These are phyloP conservation scores for Zancudomyces culisetae DNA, from an alignment of 371 early-diverging fungal species.

Conservation along the genomic window DNA sequence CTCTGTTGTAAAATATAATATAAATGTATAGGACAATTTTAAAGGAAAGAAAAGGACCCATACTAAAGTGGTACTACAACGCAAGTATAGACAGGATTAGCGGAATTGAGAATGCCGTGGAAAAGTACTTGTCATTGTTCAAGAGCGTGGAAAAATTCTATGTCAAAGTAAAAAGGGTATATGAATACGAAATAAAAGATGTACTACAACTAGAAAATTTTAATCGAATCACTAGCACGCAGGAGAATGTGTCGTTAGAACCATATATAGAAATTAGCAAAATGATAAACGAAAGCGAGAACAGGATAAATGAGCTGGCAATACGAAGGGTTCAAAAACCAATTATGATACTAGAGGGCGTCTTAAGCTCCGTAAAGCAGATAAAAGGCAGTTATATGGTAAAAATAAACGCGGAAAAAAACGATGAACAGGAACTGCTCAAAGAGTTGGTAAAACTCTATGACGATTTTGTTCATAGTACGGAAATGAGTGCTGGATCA, in stretches of 20 bases:
- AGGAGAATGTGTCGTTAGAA: neutral
- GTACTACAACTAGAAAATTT: neutral
- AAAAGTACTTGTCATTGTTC: neutral
- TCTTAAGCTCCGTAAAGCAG: neutral
- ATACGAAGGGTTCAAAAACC: neutral
- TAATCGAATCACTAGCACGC: neutral
- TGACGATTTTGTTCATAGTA: neutral
- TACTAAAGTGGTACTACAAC: too few species aligned
- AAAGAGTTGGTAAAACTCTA: neutral
- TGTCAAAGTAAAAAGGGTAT: neutral
- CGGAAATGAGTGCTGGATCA: neutral
- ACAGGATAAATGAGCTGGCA: neutral
- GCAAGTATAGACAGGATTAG: neutral
- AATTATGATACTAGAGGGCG: neutral
- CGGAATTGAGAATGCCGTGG: neutral
- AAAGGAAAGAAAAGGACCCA: too few species aligned
- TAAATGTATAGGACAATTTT: too few species aligned
- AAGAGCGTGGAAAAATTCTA: neutral
- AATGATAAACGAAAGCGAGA: neutral
- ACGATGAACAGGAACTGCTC: neutral
- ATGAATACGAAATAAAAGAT: neutral
- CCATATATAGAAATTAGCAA: neutral
- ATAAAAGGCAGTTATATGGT: neutral
- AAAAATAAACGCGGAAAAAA: neutral
- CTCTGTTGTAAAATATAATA: too few species aligned